Evolutionary conservation across 78 protist genomes (phyloP).

Genomic region (slime mould (Dictyostelium discoideum)): DNA sequence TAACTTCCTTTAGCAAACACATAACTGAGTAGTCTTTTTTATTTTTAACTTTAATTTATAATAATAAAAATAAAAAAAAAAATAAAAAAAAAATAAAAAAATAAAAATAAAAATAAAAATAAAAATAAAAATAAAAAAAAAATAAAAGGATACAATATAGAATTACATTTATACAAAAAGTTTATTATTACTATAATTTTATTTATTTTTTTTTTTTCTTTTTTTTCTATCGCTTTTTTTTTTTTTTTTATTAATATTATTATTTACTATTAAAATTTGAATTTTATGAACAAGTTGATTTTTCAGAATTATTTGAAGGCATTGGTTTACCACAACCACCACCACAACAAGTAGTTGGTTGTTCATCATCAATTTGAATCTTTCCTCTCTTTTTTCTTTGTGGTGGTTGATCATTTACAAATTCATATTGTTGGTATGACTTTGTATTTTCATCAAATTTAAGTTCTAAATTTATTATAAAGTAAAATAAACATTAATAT

Average conservation of each 20-base stretch:
- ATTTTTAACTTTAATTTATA: too few species aligned
- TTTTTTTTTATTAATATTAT: background rate
- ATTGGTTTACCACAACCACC: constrained; percentile 53
- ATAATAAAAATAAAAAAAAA: too few species aligned
- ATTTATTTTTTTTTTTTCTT: background rate
- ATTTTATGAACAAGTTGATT: background rate
- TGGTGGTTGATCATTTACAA: constrained; percentile 63
- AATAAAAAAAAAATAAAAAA: too few species aligned
- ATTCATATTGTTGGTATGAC: constrained; percentile 29
- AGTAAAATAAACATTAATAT: too few species aligned
- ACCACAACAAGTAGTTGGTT: background rate
- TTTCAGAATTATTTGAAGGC: background rate
- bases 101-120: too few species aligned
- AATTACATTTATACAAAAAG: background rate
- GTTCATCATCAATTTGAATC: background rate
- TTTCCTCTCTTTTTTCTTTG: constrained; percentile 58
- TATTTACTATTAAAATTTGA: background rate
- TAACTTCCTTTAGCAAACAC: too few species aligned
- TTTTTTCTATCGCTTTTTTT: background rate
- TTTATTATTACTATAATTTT: background rate
- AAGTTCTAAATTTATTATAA: background rate
- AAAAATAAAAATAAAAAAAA: too few species aligned
- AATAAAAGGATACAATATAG: too few species aligned
- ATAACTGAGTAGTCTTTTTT: too few species aligned
- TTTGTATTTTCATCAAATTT: constrained; percentile 42